Evolutionary conservation across 495 filamentous ascomycete genomes (phyloP).

Genomic region (Penicillium herquei): DNA sequence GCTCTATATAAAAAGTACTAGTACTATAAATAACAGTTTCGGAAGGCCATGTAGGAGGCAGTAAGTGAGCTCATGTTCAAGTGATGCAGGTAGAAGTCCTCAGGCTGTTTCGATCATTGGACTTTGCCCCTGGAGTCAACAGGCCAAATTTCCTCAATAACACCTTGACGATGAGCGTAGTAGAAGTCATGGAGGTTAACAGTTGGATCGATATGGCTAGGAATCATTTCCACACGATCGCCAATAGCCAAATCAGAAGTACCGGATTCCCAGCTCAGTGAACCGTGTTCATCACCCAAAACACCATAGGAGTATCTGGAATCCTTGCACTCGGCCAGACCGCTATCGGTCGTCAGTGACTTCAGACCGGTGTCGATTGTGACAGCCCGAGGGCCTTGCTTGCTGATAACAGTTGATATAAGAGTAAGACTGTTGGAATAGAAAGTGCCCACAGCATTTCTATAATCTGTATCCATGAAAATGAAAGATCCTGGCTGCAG

Average conservation of each 20-base stretch:
- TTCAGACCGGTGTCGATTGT: slow-evolving; percentile 38
- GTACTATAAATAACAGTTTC: no score
- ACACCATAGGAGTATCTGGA: slow-evolving; percentile 29
- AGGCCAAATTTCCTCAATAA: slow-evolving; percentile 38
- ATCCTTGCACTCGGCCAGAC: slow-evolving; percentile 38
- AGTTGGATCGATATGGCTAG: slow-evolving; percentile 41
- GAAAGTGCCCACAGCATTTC: slow-evolving; percentile 37
- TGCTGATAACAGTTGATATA: slow-evolving; percentile 34
- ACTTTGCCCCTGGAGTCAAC: slow-evolving; percentile 41
- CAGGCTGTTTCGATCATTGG: slow-evolving; percentile 23
- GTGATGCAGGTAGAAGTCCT: no score
- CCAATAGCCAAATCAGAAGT: slow-evolving; percentile 27
- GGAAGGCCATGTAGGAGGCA: no score
- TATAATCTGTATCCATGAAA: slow-evolving; percentile 43
- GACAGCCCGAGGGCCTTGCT: slow-evolving; percentile 32
- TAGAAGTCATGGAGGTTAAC: slow-evolving; percentile 41
- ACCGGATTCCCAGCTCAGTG: slow-evolving; percentile 30
- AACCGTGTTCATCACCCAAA: slow-evolving; percentile 39
- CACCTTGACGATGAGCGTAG: slow-evolving; percentile 30
- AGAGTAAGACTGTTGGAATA: slow-evolving; percentile 37
- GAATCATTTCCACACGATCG: slow-evolving; percentile 38
- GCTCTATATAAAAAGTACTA: no score
- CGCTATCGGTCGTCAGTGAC: slow-evolving; percentile 40
- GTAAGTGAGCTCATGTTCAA: no score
- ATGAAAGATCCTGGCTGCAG: slow-evolving; percentile 42